A percentile compares a stretch with the other conserved stretches of the same genome.
These are phyloP conservation scores for Porcisia hertigi DNA, from an alignment of 208 protist genomes.

Conservation along the genomic window DNA sequence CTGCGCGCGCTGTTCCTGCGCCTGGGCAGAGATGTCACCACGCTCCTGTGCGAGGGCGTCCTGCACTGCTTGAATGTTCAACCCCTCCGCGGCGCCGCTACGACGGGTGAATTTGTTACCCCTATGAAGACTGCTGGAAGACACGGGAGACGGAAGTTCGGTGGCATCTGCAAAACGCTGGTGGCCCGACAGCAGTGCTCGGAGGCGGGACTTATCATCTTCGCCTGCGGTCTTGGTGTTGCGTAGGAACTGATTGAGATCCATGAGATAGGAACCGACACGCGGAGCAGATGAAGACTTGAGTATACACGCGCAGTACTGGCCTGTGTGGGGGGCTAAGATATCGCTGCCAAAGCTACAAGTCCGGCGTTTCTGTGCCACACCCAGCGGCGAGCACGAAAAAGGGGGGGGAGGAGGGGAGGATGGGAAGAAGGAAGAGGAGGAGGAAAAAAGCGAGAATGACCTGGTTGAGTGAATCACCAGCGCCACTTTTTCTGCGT, in stretches of 20 bases:
- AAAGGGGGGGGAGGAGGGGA: too few species aligned
- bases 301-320: neutral
- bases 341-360: too few species aligned
- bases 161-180: slow-evolving; percentile 26
- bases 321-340: neutral
- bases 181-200: slow-evolving; percentile 25
- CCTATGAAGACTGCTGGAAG: neutral
- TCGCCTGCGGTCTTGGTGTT: slow-evolving; percentile 53
- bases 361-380: too few species aligned
- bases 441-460: too few species aligned
- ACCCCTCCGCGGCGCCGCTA: slow-evolving; percentile 22
- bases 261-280: slow-evolving; percentile 17
- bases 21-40: slow-evolving; percentile 16
- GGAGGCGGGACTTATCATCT: slow-evolving; percentile 8
- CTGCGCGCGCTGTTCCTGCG: slow-evolving; percentile 22
- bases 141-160: neutral
- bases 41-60: slow-evolving; percentile 33
- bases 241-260: slow-evolving; percentile 58
- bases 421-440: too few species aligned
- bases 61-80: slow-evolving; percentile 34
- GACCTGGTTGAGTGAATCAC: too few species aligned
- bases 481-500: too few species aligned
- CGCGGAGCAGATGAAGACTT: neutral
- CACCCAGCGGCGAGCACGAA: too few species aligned
- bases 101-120: slow-evolving; percentile 10